These are phyloP conservation scores for Hirsutella minnesotensis DNA, from an alignment of 2,329 filamentous ascomycete genomes.

Conservation along the genomic window DNA sequence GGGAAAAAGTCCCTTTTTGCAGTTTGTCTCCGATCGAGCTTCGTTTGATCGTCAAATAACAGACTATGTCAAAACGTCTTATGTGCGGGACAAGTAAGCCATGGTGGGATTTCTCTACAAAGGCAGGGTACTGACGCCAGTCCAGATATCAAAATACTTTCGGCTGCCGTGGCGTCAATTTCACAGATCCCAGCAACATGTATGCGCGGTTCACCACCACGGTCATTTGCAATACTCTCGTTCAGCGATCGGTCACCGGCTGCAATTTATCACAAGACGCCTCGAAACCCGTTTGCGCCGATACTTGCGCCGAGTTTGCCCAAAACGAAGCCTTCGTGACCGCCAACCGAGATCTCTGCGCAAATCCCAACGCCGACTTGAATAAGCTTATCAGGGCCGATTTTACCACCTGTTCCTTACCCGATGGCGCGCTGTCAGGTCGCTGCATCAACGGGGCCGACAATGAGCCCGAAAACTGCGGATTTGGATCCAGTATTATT, in stretches of 20 bases:
- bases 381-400: slow-evolving; percentile 76
- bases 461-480: slow-evolving; percentile 83
- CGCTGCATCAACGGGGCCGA: slow-evolving; percentile 62
- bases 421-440: slow-evolving; percentile 64
- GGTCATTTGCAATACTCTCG: slow-evolving; percentile 83
- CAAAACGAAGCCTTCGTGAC: slow-evolving; percentile 80
- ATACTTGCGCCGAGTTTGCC: slow-evolving; percentile 77
- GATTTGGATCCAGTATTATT: slow-evolving; percentile 57
- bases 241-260: slow-evolving; percentile 69
- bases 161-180: slow-evolving; percentile 67
- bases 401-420: slow-evolving; percentile 79
- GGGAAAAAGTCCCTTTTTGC: slow-evolving; percentile 63
- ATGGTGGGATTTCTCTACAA: neutral
- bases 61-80: slow-evolving; percentile 62
- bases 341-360: slow-evolving; percentile 62
- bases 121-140: neutral
- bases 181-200: slow-evolving; percentile 65
- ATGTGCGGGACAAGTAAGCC: slow-evolving; percentile 66
- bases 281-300: slow-evolving; percentile 72
- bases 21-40: slow-evolving; percentile 61
- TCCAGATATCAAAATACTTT: slow-evolving; percentile 68
- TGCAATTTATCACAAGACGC: slow-evolving; percentile 56
- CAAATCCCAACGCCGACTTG: slow-evolving; percentile 51
- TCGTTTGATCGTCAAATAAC: slow-evolving; percentile 69
- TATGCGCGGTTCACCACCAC: slow-evolving; percentile 92